Base-by-base conservation (phyloP, 1,139 yeast species). In the Groenewaldozyma sp. region DNA sequence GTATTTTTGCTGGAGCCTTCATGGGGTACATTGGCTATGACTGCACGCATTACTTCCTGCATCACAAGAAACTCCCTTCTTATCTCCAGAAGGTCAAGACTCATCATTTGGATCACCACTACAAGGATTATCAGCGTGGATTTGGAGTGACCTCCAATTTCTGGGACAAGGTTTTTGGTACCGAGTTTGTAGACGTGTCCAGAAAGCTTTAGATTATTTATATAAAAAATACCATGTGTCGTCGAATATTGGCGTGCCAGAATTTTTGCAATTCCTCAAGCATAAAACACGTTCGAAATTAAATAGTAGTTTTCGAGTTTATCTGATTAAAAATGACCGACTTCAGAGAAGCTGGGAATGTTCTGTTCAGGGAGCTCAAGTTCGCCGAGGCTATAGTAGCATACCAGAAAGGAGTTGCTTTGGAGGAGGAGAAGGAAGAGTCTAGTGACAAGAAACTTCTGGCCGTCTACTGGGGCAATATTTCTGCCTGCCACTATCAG, bases 61-160 rank as follows among this genome's bases (percentile, higher is more conserved):
- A 91, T 59, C 99, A 91, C 64, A 73, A 82, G 31, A 71, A 70
- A 52, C 70, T 91, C 54, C 98, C 98, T 17, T 56, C 66, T 36
- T 82, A 69, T 58, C 67, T 84, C 63, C 88, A 84, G 59, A 77
- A 74, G 31, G 67, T 86, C 55, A 91, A 91, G 65, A 83, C 82
- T 39, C 79, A 84, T 58, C 99, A 91, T 63, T 73, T 91, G 63
- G 97, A 88, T 61, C 99, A 91, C 62, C 99, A 91, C 59, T 91
- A 91, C 70, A 88, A 88, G 68, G 88, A 93, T 63, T 93, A 84
- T 62, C 95, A 91, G 62, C 65, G 87, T 56, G 99, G 97, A 1
- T 91, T 86, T 53, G 99, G 99, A 52, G 97, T 91, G 45, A 84
- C 97, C 32, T 74, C 87, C 45, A 76, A 74, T 64, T 86, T 86